These are phyloP conservation scores for Eucalyptus cloeziana DNA, from an alignment of 345 rosid species.

Conservation along the genomic window DNA sequence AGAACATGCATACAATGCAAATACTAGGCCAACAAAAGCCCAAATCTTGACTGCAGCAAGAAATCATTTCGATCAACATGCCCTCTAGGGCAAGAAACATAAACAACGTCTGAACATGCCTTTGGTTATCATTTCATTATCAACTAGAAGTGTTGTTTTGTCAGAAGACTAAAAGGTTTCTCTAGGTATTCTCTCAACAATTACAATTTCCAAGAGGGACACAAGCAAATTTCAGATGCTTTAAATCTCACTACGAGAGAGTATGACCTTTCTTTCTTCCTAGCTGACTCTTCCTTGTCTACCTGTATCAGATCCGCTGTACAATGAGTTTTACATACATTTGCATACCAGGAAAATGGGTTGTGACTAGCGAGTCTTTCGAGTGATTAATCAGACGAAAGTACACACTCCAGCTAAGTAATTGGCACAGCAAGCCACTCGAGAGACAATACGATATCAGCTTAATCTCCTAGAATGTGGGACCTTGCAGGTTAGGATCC, in stretches of 20 bases:
- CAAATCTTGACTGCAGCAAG: not conserved
- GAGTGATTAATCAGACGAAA: not conserved
- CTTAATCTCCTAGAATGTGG: constrained; percentile 8
- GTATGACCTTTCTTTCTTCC: not conserved
- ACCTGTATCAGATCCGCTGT: not conserved
- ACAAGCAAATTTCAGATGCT: not conserved
- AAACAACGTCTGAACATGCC: not conserved
- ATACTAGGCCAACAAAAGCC: not conserved
- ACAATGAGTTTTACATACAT: not conserved
- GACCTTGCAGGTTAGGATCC: constrained; percentile 42
- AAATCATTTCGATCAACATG: not conserved
- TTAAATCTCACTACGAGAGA: not conserved
- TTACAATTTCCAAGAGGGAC: not conserved
- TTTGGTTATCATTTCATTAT: not conserved
- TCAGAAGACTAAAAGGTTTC: not conserved
- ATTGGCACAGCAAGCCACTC: not conserved
- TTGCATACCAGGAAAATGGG: not conserved
- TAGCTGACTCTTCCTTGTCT: not conserved
- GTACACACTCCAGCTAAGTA: not conserved
- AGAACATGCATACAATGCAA: not conserved
- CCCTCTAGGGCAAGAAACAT: not conserved
- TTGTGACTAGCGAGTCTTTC: not conserved
- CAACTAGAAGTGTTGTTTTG: not conserved
- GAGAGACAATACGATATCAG: not conserved
- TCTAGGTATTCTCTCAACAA: not conserved